Evolutionary conservation across 768 basidiomycete species (phyloP), one percentile per base, ranked within the genome.

Genomic region (Chalciporus sphaerocephalus): DNA sequence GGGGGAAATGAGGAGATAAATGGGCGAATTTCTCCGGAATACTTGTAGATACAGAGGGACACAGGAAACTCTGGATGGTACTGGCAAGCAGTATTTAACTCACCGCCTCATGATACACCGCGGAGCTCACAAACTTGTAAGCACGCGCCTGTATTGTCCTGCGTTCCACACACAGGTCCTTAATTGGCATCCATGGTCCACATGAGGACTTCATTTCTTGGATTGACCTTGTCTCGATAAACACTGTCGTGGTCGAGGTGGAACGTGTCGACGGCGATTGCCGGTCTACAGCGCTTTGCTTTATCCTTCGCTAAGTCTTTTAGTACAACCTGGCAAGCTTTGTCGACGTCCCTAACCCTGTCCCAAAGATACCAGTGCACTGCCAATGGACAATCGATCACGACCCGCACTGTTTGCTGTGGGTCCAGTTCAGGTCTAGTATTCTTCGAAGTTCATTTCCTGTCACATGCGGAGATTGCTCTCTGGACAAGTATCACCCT

Each of bases 41-140:
- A 27, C n/a, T 39, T 16, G 17, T 22, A 30, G 18, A 30, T 28
- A 25, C 6, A 17, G 4, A 33, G 13, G 42, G 37, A 35, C 24
- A 46, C 36, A 32, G 51, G 48, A 38, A 18, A 22, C 38, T 22
- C 30, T 23, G 6, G 6, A 16, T 21, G 16, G 25, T 24, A 18
- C 17, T 16, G 39, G 48, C 28, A 18, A 22, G 20, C 2, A 28
- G 50, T 62, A 62, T 60, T 62, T 62, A 61, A 61, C 58, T 52
- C 40, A 35, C 53, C 48, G 36, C 34, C 23, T 34, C 35, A 44
- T 38, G 20, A 33, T 38, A n/a, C 27, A 21, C 38, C 40, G 40
- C n/a, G 45, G 37, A 46, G 30, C 38, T 38, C 42, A 47, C 27
- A 16, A 51, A 32, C 20, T 36, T 44, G 46, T 46, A 33, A 35